phyloP scores from a whole-genome alignment of 1,284 basidiomycete genomes.

The Flammula alnicola region DNA sequence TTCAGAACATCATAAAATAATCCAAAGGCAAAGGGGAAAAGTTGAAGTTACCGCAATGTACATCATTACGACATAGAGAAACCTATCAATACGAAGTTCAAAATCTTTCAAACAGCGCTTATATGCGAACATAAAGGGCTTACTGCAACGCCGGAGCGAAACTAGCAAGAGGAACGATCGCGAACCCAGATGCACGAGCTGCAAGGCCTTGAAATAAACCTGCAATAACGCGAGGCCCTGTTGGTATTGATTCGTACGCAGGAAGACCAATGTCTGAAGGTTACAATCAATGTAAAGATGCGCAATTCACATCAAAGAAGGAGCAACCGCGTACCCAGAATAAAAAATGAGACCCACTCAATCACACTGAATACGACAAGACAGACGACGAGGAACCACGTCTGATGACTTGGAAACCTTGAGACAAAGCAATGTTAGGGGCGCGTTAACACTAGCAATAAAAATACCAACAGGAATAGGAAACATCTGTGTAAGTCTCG shows the following conservation, averaged over 20 bases:
- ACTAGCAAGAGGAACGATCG: constrained; percentile 63
- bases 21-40: too few species aligned
- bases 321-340: constrained; percentile 43
- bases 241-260: constrained; percentile 50
- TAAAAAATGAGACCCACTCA: constrained; percentile 58
- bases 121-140: constrained; percentile 20
- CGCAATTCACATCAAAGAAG: not conserved
- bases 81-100: too few species aligned
- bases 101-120: not conserved
- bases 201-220: constrained; percentile 72
- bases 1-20: too few species aligned
- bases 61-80: constrained; percentile 81
- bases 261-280: constrained; percentile 44
- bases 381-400: constrained; percentile 73
- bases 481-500: constrained; percentile 65
- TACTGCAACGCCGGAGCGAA: constrained; percentile 72
- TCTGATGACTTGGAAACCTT: constrained; percentile 79
- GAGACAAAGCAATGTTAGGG: not conserved
- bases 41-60: constrained; percentile 52
- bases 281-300: not conserved
- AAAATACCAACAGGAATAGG: constrained; percentile 64
- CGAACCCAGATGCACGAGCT: constrained; percentile 78
- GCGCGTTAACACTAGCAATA: not conserved
- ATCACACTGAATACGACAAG: constrained; percentile 50
- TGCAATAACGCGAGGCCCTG: constrained; percentile 53